Percentiles rank a stretch among this genome's conserved stretches.
Evolutionary conservation across 345 rosid species (phyloP).

Genomic region (Lagerstroemia speciosa): DNA sequence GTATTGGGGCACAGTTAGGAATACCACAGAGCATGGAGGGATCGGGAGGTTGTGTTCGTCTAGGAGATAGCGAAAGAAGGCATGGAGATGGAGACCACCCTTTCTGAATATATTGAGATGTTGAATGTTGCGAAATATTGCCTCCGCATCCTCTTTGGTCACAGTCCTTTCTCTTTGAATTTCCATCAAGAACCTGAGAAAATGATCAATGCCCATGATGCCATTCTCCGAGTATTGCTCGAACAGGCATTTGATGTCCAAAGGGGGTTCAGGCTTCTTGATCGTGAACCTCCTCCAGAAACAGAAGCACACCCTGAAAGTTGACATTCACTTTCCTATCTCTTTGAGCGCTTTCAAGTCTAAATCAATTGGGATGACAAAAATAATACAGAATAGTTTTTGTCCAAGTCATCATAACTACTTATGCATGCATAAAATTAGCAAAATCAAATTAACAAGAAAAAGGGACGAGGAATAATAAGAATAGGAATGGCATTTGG

Average conservation of each 20-base stretch:
- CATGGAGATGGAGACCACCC: conserved; percentile 40
- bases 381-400: not conserved
- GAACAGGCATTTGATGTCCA: conserved; percentile 25
- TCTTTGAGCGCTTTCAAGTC: not conserved
- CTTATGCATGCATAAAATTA: not conserved
- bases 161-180: conserved; percentile 29
- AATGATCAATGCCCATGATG: conserved; percentile 27
- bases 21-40: conserved; percentile 23
- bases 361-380: not conserved
- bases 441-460: not conserved
- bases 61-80: conserved; percentile 47
- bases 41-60: conserved; percentile 35
- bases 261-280: conserved; percentile 32
- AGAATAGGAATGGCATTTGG: not conserved
- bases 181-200: conserved; percentile 33
- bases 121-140: conserved; percentile 38
- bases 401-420: not conserved
- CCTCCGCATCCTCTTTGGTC: conserved; percentile 35
- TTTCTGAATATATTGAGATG: conserved; percentile 45
- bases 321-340: conserved; percentile 3
- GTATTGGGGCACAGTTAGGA: not conserved
- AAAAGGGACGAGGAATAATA: not conserved
- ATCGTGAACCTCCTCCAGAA: conserved; percentile 41
- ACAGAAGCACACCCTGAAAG: conserved; percentile 41
- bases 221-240: conserved; percentile 30